Evolutionary conservation across 495 filamentous ascomycete species (phyloP), one percentile per base, ranked within the genome.

Genomic region (Lophiotrema nucula): DNA sequence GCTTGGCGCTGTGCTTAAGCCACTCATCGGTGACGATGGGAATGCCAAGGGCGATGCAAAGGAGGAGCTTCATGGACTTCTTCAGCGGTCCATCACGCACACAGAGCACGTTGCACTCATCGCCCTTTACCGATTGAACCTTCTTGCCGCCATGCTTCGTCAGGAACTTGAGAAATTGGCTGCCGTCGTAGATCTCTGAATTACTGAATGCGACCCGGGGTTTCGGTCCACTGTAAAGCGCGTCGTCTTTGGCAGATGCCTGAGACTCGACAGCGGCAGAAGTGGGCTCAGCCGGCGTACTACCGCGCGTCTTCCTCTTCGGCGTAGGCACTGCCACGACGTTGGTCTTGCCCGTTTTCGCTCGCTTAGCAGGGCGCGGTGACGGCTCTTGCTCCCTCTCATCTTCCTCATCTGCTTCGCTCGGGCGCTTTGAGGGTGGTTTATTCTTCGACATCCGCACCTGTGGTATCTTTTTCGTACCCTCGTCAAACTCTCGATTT

Each of bases 1-100:
- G 52, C 23, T 62, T 58, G 3, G 51, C 56, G 43, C 69, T 72
- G 6, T 70, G 54, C 8, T 57, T 37, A 16, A 74, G 53, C 74
- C 74, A 77, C 0, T 69, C 45, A 52, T 77, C 74, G 1, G 70
- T 73, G 13, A 74, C 65, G 39, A 77, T 68, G 3, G 64, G 60
- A 22, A 71, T 68, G 19, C 74, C 74, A 1, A 67, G 46, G 25
- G 69, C 58, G 4, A 73, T 52, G 27, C 65, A 62, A 2, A 64
- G 48, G n/a, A 76, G 69, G 11, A 77, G 47, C 35, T 76, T 77
- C 19, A 59, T 60, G 0, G 74, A 70, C 46, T 70, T 73, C 23
- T 67, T 70, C n/a, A 77, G 33, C 37, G 70, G 67, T n/a, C 62
- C 67, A 18, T 66, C 54, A 11, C 65, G 67, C 18, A 74, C 65